Evolutionary conservation across 1,284 basidiomycete genomes (phyloP), one percentile per base, ranked within the genome.

Genomic region (Ceratobasidium sp.): DNA sequence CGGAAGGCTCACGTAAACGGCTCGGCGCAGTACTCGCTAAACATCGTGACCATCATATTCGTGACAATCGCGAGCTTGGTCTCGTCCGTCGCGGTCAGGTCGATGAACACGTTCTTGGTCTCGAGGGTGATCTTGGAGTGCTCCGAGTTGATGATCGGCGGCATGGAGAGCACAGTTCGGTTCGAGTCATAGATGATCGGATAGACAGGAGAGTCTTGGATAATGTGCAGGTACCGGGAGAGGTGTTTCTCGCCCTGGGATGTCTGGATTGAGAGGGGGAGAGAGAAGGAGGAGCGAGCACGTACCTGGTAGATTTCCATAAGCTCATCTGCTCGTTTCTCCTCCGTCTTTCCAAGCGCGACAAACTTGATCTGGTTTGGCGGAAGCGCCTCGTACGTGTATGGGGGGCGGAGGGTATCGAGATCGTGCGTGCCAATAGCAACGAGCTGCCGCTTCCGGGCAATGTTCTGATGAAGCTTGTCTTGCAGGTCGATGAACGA

Each of bases 401-500:
- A 98, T 12, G 97, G 96, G 6, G 91, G 88, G 81, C 91, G 88
- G 79, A 99, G 87, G 0, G 94, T 96, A 85, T 98, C 96, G 59
- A 99, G 86, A 86, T 99, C 98, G 82, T 99, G 98, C 2, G 98
- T 99, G 77, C 98, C 98, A 81, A 99, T 98, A 23, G 98, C 92
- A 52, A 98, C 98, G 57, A 99, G 90, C 82, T 94, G 95, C 78
- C 98, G 88, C 81, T 94, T 89, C 74, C 98, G 89, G 82, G 95
- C 97, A 62, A 99, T 89, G 85, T 99, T 99, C 83, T 97, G 94
- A 84, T 99, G 98, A 60, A 99, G 89, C 86, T 99, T 99, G 85
- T 99, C 98, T 86, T 99, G 98, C 23, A 98, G 87, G 83, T 99
- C 98, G 83, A 99, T 98, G 90, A 99, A 99, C 79, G 95, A 97